Percentiles rank a stretch among this genome's conserved stretches.
Evolutionary conservation across 345 rosid genomes (phyloP).

Genomic region (Zanthoxylum bungeanum): DNA sequence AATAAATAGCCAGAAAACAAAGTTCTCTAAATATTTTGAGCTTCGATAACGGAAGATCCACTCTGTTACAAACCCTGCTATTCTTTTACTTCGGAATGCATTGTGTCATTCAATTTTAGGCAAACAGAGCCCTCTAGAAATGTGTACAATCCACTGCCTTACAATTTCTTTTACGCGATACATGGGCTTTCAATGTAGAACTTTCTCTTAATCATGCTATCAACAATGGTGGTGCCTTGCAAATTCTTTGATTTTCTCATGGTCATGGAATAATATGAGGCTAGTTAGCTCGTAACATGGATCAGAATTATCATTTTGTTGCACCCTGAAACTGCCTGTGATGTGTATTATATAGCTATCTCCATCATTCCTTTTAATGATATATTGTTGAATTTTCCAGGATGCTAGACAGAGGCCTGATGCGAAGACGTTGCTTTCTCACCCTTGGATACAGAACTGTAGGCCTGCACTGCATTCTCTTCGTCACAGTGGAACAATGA

Average conservation of each 20-base stretch:
- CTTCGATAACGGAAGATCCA: not conserved
- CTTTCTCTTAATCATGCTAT: not conserved
- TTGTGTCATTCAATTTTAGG: not conserved
- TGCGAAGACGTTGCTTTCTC: conserved; percentile 98
- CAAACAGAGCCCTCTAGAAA: no score
- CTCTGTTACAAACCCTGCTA: not conserved
- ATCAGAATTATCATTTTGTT: not conserved
- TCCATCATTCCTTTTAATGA: conserved; percentile 10
- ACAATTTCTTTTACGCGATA: no score
- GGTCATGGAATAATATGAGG: not conserved
- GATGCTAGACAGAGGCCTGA: conserved; percentile 99
- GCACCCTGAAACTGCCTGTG: no score
- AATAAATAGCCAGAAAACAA: not conserved
- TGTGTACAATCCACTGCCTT: not conserved
- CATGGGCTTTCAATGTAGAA: not conserved
- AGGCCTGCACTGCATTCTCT: conserved; percentile 84
- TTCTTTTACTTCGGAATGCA: not conserved
- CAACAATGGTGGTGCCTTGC: not conserved
- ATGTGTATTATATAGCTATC: conserved; percentile 5
- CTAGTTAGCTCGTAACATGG: not conserved
- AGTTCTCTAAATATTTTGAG: not conserved
- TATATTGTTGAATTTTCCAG: conserved; percentile 39
- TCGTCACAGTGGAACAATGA: conserved; percentile 75
- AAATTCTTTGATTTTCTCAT: not conserved
- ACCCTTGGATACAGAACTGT: conserved; percentile 93